Evolutionary conservation across 495 filamentous ascomycete species (phyloP), one percentile per base, ranked within the genome.

Genomic region (Hypoxylon lienhwacheense): DNA sequence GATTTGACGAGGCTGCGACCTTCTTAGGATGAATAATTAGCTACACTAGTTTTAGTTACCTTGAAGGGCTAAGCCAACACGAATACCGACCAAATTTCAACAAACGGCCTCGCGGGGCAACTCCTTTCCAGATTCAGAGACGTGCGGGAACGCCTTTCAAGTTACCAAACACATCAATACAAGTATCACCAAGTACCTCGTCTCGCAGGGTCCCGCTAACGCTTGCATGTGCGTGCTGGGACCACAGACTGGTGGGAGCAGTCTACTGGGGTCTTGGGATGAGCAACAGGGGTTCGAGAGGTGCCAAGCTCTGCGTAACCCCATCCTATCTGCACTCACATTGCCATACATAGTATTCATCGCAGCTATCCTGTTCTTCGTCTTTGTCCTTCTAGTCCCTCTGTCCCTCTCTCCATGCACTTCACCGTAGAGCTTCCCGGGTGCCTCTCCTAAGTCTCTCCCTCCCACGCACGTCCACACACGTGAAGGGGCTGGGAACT

Each of bases 171-270:
- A 59, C 26, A 47, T 42, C 49, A 35, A 42, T 52, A 44, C 53
- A 66, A 55, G 63, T 66, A 66, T 66, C 59, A 56, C 54, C 37
- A 59, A 53, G 55, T 66, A 63, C 32, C 54, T 53, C 28, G 59
- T 63, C 47, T 63, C 44, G 49, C 51, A 63, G 54, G 51, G 63
- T 63, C 44, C 53, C 54, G 28, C 51, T 48, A 59, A 26, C 37
- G 8, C 41, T 36, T 57, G 51, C 60, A 62, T 56, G 48, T 50
- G 47, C 53, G 62, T 60, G 53, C 57, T 62, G 48, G 53, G 51
- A 56, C 59, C 50, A 61, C 48, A 62, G 59, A 57, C 29, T 48
- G 57, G 50, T 62, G 57, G 61, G 42, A 60, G 42, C 40, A 42
- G 48, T 56, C 37, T 53, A 52, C 47, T 48, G 61, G 61, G 49